phyloP scores from a whole-genome alignment of 352 stramenopile species.

The Globisporangium camurandrum region DNA sequence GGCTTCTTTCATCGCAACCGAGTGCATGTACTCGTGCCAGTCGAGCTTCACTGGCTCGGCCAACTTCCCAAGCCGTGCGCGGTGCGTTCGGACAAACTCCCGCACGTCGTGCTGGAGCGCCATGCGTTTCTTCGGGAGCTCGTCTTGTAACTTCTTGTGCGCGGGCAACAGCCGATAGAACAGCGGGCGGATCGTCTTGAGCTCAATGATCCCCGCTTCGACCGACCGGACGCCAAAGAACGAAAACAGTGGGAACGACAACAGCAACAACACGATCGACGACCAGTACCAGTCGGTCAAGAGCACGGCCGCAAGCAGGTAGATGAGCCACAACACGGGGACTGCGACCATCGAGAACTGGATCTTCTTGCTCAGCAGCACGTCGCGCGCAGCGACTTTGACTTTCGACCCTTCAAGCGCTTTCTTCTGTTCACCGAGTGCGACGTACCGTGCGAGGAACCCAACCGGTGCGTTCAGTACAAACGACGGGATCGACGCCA shows the following conservation, averaged over 20 bases:
- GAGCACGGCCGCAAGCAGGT: constrained; percentile 72
- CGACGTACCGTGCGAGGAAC: constrained; percentile 74
- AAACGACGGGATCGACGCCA: constrained; percentile 89
- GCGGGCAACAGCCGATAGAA: constrained; percentile 76
- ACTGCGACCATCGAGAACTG: constrained; percentile 89
- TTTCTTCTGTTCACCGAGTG: constrained; percentile 72
- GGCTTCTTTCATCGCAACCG: constrained; percentile 28
- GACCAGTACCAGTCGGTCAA: constrained; percentile 85
- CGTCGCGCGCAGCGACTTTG: constrained; percentile 87
- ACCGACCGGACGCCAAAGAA: constrained; percentile 85
- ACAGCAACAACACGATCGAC: constrained; percentile 66
- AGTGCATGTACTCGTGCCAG: constrained; percentile 83
- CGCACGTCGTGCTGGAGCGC: constrained; percentile 72
- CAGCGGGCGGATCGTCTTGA: constrained; percentile 77
- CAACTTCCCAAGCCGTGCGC: constrained; percentile 45
- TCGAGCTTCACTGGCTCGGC: constrained; percentile 67
- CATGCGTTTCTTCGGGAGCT: constrained; percentile 54
- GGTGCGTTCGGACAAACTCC: constrained; percentile 73
- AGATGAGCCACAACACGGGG: constrained; percentile 81
- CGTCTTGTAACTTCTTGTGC: constrained; percentile 76
- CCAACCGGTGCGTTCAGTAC: constrained; percentile 89
- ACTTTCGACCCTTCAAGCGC: constrained; percentile 84
- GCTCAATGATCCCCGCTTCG: constrained; percentile 82
- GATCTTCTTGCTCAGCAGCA: constrained; percentile 92
- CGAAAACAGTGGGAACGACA: constrained; percentile 83